These are phyloP conservation scores for Chrysoporthe cubensis DNA, from an alignment of 2,329 filamentous ascomycete species.

Conservation along the genomic window DNA sequence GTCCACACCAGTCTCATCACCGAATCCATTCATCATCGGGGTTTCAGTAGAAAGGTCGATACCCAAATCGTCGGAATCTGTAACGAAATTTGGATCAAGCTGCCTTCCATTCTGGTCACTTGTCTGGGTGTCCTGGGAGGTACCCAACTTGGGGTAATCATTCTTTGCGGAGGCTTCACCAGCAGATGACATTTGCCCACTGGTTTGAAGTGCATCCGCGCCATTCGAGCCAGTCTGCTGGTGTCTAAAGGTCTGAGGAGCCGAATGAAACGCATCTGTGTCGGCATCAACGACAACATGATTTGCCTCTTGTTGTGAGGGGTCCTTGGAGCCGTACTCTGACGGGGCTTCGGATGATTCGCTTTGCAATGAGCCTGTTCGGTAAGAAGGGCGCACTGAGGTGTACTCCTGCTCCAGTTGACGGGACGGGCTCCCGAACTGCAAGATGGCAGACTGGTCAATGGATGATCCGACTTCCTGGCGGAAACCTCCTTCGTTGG, in stretches of 20 bases:
- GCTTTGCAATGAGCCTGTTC: conserved; percentile 3
- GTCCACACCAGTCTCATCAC: conserved; percentile 8
- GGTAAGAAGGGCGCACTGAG: conserved; percentile 14
- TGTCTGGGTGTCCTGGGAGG: conserved; percentile 43
- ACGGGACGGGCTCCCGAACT: conserved; percentile 36
- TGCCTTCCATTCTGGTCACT: conserved; percentile 55
- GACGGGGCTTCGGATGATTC: conserved; percentile 22
- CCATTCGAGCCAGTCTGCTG: not conserved
- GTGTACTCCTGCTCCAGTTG: conserved; percentile 34
- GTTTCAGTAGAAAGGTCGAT: conserved; percentile 21
- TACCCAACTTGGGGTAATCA: conserved; percentile 38
- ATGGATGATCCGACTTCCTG: conserved; percentile 48
- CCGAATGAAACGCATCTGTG: not conserved
- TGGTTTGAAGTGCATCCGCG: not conserved
- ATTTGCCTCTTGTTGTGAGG: conserved; percentile 10
- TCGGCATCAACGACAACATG: not conserved
- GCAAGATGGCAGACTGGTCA: conserved; percentile 28
- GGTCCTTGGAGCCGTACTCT: conserved; percentile 23
- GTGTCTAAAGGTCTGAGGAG: not conserved
- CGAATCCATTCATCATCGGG: conserved; percentile 17
- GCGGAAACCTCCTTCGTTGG: conserved; percentile 52
- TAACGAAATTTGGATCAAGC: conserved; percentile 46
- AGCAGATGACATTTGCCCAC: not conserved
- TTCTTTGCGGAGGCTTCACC: conserved; percentile 20
- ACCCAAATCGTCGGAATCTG: conserved; percentile 38